These are phyloP conservation scores for Daldinia sp. DNA, from an alignment of 2,329 filamentous ascomycete genomes.

Conservation along the genomic window DNA sequence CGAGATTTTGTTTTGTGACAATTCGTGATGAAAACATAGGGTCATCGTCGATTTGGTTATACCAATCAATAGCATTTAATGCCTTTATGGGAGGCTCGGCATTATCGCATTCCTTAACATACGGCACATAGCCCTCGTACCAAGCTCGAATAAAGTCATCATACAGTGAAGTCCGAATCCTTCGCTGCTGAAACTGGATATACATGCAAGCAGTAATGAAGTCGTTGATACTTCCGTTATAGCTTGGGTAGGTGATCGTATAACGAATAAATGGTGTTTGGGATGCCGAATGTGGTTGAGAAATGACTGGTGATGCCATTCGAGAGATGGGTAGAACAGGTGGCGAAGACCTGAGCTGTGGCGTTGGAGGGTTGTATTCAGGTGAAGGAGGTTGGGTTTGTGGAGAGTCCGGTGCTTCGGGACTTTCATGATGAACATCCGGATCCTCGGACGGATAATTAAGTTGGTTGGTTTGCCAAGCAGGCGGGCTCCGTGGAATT, in stretches of 20 bases:
- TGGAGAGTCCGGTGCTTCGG: neutral
- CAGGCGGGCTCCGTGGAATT: slow-evolving; percentile 1
- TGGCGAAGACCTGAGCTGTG: slow-evolving; percentile 18
- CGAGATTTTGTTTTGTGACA: slow-evolving; percentile 44
- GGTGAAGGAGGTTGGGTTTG: slow-evolving; percentile 24
- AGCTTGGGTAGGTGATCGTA: slow-evolving; percentile 43
- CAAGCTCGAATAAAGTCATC: slow-evolving; percentile 50
- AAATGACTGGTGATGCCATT: neutral
- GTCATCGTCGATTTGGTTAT: slow-evolving; percentile 46
- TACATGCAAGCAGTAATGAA: slow-evolving; percentile 47
- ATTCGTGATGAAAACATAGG: slow-evolving; percentile 42
- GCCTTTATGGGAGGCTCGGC: slow-evolving; percentile 34
- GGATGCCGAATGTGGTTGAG: slow-evolving; percentile 1
- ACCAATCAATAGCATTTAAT: slow-evolving; percentile 47
- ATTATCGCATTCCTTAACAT: slow-evolving; percentile 43
- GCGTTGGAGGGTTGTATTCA: slow-evolving; percentile 23
- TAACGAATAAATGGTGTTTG: slow-evolving; percentile 43
- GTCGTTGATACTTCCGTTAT: slow-evolving; percentile 42
- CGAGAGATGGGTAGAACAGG: neutral
- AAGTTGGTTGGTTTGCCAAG: neutral
- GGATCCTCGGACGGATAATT: slow-evolving; percentile 6
- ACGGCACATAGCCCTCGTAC: slow-evolving; percentile 45
- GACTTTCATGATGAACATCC: neutral
- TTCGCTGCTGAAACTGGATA: slow-evolving; percentile 41
- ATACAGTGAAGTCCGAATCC: slow-evolving; percentile 45